A percentile compares a stretch with the other conserved stretches of the same genome.
These are phyloP conservation scores for Euphorbia tirucalli DNA, from an alignment of 345 rosid genomes.

Conservation along the genomic window DNA sequence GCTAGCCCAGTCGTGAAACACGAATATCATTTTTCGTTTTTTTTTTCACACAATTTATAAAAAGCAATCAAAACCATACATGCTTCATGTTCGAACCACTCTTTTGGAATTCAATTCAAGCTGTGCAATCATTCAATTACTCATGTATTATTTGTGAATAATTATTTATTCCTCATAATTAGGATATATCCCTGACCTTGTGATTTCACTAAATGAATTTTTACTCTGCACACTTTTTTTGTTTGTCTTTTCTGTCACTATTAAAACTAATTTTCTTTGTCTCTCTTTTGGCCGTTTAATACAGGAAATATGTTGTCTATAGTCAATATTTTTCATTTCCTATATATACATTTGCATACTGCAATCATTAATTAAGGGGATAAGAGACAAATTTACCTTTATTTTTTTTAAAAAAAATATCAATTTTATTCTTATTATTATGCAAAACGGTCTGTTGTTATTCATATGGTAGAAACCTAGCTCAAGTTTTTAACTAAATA, in stretches of 20 bases:
- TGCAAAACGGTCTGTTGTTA: too few relatives aligned
- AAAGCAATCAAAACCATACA: background rate
- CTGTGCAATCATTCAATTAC: background rate
- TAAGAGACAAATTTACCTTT: too few relatives aligned
- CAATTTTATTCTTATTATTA: too few relatives aligned
- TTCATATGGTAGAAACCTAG: too few relatives aligned
- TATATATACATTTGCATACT: too few relatives aligned
- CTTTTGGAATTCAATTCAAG: background rate
- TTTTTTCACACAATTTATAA: background rate
- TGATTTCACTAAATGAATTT: background rate
- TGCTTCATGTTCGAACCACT: conserved; percentile 22
- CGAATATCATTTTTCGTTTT: conserved; percentile 1
- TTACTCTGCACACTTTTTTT: background rate
- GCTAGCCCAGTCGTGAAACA: background rate
- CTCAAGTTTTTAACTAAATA: too few relatives aligned
- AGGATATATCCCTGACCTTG: background rate
- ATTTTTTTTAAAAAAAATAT: too few relatives aligned
- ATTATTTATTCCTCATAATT: background rate
- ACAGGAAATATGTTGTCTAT: background rate
- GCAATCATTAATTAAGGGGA: too few relatives aligned
- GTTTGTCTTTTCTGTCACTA: background rate
- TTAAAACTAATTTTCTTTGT: background rate
- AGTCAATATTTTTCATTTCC: too few relatives aligned
- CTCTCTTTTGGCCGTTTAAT: background rate
- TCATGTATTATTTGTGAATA: conserved; percentile 10